A percentile compares a stretch with the other conserved stretches of the same genome.
phyloP scores from a whole-genome alignment of 768 basidiomycete genomes.

The Rhizopogon vulgaris region DNA sequence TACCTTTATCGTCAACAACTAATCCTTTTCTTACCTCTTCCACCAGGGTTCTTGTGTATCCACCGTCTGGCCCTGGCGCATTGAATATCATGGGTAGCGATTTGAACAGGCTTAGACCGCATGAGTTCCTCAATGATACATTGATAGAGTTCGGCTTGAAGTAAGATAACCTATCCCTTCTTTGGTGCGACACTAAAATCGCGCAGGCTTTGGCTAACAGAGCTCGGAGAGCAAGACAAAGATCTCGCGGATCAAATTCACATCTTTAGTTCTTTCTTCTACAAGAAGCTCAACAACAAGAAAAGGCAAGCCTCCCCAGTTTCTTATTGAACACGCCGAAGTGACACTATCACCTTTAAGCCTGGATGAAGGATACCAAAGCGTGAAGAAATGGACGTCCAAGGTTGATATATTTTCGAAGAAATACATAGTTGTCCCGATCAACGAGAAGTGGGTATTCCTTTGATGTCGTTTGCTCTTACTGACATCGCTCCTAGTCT shows the following conservation, averaged over 20 bases:
- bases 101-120: constrained; percentile 61
- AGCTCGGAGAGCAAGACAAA: constrained; percentile 48
- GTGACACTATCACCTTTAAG: constrained; percentile 21
- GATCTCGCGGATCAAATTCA: constrained; percentile 69
- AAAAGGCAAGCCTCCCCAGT: constrained; percentile 41
- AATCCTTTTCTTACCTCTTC: constrained; percentile 2
- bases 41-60: constrained; percentile 70
- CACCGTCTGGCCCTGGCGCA: constrained; percentile 60
- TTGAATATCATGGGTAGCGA: constrained; percentile 83
- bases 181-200: neutral
- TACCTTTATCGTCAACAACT: neutral
- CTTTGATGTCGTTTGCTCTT: neutral
- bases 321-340: neutral
- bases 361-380: constrained; percentile 64
- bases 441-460: constrained; percentile 85
- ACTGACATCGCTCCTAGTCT: constrained; percentile 41
- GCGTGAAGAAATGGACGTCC: constrained; percentile 91
- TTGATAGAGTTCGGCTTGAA: constrained; percentile 94
- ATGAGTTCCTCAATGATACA: constrained; percentile 93
- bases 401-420: constrained; percentile 86
- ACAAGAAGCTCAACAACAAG: constrained; percentile 77
- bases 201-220: constrained; percentile 62
- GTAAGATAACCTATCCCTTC: constrained; percentile 37
- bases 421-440: constrained; percentile 90
- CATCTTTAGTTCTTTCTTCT: constrained; percentile 97